These are phyloP conservation scores for Solanum ossicruentum DNA, from an alignment of 257 asterid species.

Conservation along the genomic window DNA sequence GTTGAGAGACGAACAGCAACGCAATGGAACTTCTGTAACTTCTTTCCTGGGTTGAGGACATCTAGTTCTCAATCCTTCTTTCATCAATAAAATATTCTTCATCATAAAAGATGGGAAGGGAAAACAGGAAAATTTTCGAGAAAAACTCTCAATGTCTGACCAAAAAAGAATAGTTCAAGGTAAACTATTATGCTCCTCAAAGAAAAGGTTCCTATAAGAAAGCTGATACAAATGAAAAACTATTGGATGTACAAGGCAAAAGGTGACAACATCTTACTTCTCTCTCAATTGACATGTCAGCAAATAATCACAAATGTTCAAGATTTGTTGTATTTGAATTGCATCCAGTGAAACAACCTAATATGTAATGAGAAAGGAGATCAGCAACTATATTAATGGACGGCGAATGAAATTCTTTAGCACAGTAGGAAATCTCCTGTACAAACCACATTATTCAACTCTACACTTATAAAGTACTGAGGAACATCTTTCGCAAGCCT, in stretches of 20 bases:
- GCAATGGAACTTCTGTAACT: neutral
- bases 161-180: neutral
- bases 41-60: neutral
- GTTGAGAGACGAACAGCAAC: neutral
- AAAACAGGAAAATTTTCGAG: neutral
- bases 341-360: constrained; percentile 69
- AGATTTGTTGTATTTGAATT: constrained; percentile 67
- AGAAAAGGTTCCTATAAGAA: neutral
- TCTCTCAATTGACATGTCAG: constrained; percentile 63
- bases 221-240: neutral
- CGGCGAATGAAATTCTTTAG: neutral
- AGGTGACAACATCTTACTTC: constrained; percentile 37
- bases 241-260: neutral
- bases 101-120: neutral
- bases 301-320: constrained; percentile 57
- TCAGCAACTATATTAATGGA: neutral
- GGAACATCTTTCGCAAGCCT: constrained; percentile 75
- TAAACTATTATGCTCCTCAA: neutral
- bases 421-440: neutral
- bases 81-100: neutral
- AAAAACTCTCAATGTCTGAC: neutral
- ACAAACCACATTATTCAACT: constrained; percentile 53
- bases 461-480: constrained; percentile 55
- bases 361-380: constrained; percentile 13
- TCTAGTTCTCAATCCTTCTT: neutral